Evolutionary conservation across 1,139 yeast species (phyloP), one percentile per base, ranked within the genome.

Genomic region (Saccharomycopsis hybrid): DNA sequence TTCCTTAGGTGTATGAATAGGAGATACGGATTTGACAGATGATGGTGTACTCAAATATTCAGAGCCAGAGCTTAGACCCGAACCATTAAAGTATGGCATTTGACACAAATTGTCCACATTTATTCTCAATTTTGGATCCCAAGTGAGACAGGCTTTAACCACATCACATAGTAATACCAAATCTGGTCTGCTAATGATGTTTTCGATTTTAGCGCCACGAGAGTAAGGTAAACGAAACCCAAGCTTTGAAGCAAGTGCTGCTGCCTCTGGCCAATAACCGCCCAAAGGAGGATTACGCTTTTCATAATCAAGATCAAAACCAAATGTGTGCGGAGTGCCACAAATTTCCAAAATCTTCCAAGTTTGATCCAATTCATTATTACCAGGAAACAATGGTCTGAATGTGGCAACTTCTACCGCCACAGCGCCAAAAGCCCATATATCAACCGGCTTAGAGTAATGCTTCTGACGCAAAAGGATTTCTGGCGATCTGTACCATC

Each of bases 401-500:
- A 85, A 79, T 42, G 80, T 81, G 25, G 88, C 85, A 44, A 87
- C 70, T 65, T 92, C 98, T 4, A 79, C 80, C 0, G 92, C 90
- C 45, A 92, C 87, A 32, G 84, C 75, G 1, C 95, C 97, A 68
- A 88, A 85, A 0, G 97, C 96, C 97, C 97, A 92, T 41, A 90
- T 77, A 69, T 92, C 98, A 41, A 88, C 78, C 0, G 95, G 89
- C 47, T 71, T 75, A 0, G 92, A 78, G 63, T 92, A 88, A 58
- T 67, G 67, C 5, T 74, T 74, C 56, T 78, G 77, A 55, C 92
- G 74, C 52, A 92, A 70, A 43, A 92, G 71, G 43, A 92, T 84
- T 65, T 92, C 98, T 0, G 98, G 98, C 0, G 97, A 82, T 54
- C 98, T 73, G 64, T 92, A 92, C 97, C 97, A 92, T 59, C 98